Evolutionary conservation across 345 rosid species (phyloP), one percentile per base, ranked within the genome.

Genomic region (Eucalyptus sp.): DNA sequence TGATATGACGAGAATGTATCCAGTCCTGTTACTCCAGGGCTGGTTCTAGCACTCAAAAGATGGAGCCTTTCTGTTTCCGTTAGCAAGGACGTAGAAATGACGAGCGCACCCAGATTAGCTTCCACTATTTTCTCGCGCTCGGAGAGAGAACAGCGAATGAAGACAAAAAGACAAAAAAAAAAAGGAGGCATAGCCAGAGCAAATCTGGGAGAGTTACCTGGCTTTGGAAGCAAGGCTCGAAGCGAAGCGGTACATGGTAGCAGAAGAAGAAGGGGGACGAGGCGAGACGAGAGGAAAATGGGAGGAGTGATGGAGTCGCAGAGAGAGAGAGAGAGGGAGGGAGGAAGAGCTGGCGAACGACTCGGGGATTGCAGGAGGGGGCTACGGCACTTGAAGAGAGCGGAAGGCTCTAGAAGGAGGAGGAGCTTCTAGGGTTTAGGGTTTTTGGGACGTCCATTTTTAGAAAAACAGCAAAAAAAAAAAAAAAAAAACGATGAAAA

Each of bases 221-320:
- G 96, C 94, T 90, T 94, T 96, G 86, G 95, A 92, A 86, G 94
- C 96, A 91, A 96, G 93, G 88, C 91, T 91, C 48, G 98, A 91
- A 89, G 94, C 96, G 86, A 93, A 92, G 50, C 98, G 97, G 89
- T 95, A 93, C 98, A 95, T 95, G 86, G 64, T 88, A 24, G 83
- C 27, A 37, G 48, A 22, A 37, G 46, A 76, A 41, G 83, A 12
- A 76, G 83, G 8, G 24, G 44, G 83, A 41, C 46, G 46, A 37
- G 25, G n/a, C 68, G 16, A 60, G 33, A 60, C 68, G 33, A 76
- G 27, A 20, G 80, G 25, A 7, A 17, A 31, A 33, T 10, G 83
- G 83, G 8, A 18, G 83, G 12, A 76, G 14, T 44, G 22, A 41
- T 20, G 14, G 48, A 76, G 29, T 6, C 13, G 83, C 48, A 10